A percentile compares a stretch with the other conserved stretches of the same genome.
Conservation (phyloP, 495 filamentous ascomycete genomes). For the Alectoria sarmentosa region DNA sequence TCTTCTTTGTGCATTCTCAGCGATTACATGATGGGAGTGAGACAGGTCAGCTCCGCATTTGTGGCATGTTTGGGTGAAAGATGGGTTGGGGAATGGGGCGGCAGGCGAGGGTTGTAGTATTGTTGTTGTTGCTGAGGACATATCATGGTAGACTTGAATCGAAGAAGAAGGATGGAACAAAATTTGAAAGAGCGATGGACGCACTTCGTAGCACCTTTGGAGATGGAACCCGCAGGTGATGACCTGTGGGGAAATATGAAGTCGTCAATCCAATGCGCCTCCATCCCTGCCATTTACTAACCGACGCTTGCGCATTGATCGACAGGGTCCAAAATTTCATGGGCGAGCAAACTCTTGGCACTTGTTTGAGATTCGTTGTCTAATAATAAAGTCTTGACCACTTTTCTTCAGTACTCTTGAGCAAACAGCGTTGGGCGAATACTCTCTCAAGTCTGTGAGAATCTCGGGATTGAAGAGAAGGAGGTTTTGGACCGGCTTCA, state of each 20-base stretch:
- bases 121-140: constrained; percentile 22
- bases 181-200: neutral
- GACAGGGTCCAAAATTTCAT: neutral
- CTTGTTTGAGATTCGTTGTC: too few species aligned
- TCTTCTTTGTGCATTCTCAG: constrained; percentile 51
- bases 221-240: neutral
- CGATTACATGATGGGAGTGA: constrained; percentile 28
- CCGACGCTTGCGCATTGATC: neutral
- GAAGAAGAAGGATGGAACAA: neutral
- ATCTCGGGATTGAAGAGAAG: too few species aligned
- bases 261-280: neutral
- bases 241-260: neutral
- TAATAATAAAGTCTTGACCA: too few species aligned
- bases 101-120: constrained; percentile 7
- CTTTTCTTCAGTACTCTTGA: too few species aligned
- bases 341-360: too few species aligned
- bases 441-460: too few species aligned
- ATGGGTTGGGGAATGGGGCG: constrained; percentile 23
- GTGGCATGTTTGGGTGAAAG: constrained; percentile 37
- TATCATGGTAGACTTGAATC: constrained; percentile 14
- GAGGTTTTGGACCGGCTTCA: too few species aligned
- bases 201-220: neutral
- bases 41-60: constrained; percentile 41
- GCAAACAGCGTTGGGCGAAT: too few species aligned
- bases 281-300: neutral